Percentiles rank a stretch among this genome's conserved stretches.
These are phyloP conservation scores for Trichosporon sp. DNA, from an alignment of 1,284 basidiomycete genomes.

Conservation along the genomic window DNA sequence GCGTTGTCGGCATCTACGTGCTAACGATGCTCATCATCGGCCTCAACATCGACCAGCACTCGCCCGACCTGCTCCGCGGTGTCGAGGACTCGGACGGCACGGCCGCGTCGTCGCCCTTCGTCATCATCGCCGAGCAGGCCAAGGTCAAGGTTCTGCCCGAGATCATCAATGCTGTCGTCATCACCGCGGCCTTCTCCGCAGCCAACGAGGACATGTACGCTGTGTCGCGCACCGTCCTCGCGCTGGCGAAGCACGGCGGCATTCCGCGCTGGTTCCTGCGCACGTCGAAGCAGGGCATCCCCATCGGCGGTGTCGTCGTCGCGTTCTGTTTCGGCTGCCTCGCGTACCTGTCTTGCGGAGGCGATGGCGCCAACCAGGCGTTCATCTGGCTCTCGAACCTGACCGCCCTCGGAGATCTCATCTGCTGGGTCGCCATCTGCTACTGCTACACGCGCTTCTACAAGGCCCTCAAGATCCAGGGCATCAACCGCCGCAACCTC, in stretches of 20 bases:
- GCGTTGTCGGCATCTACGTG: conserved; percentile 61
- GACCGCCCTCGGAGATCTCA: conserved; percentile 45
- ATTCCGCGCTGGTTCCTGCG: conserved; percentile 56
- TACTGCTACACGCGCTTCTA: conserved; percentile 72
- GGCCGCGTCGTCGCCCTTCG: conserved; percentile 71
- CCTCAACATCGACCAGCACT: conserved; percentile 47
- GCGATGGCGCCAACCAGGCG: conserved; percentile 56
- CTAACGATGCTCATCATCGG: conserved; percentile 14
- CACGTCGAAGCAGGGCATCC: conserved; percentile 61
- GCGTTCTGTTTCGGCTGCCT: conserved; percentile 58
- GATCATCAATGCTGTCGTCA: conserved; percentile 61
- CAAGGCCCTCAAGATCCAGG: conserved; percentile 61
- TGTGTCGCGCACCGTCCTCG: conserved; percentile 51
- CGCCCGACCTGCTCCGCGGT: conserved; percentile 41
- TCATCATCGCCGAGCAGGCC: conserved; percentile 60
- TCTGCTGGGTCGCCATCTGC: conserved; percentile 75
- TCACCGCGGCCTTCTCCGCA: conserved; percentile 54
- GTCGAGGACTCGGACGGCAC: conserved; percentile 35
- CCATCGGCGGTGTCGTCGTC: conserved; percentile 57
- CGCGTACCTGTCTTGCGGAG: conserved; percentile 53
- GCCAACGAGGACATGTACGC: conserved; percentile 53
- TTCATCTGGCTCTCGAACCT: conserved; percentile 71
- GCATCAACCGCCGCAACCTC: conserved; percentile 52
- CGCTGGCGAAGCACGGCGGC: conserved; percentile 56
- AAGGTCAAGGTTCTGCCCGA: conserved; percentile 68